Evolutionary conservation across 805 yeast species (phyloP).

Genomic region (Starmerella bombi): DNA sequence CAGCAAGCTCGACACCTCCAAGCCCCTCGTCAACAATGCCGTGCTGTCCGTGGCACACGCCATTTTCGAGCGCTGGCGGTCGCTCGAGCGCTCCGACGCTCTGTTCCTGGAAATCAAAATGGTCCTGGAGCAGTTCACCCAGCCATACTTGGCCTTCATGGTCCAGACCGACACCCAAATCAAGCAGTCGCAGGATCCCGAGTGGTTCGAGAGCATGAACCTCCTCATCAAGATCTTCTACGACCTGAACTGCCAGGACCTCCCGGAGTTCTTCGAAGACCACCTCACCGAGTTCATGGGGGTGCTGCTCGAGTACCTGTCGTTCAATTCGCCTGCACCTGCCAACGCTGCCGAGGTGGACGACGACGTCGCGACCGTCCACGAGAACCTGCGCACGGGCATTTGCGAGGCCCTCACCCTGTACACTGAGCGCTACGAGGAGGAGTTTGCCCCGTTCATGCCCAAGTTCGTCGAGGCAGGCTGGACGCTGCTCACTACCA

Average conservation of each 20-base stretch:
- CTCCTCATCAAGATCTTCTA: conserved; percentile 69
- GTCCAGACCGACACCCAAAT: conserved; percentile 52
- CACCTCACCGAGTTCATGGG: conserved; percentile 64
- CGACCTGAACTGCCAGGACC: conserved; percentile 93
- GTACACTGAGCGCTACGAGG: conserved; percentile 83
- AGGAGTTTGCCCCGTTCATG: conserved; percentile 69
- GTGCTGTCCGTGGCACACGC: conserved; percentile 88
- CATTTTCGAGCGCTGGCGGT: conserved; percentile 93
- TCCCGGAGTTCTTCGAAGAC: conserved; percentile 96
- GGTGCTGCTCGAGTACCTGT: conserved; percentile 66
- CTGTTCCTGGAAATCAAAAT: conserved; percentile 74
- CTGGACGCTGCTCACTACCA: conserved; percentile 60
- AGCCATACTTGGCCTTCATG: conserved; percentile 63
- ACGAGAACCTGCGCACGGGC: conserved; percentile 63
- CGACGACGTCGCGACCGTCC: conserved; percentile 54
- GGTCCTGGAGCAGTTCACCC: conserved; percentile 71
- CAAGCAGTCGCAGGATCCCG: conserved; percentile 35
- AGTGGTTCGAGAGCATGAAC: conserved; percentile 32
- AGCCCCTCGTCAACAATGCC: conserved; percentile 50
- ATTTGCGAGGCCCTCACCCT: conserved; percentile 75
- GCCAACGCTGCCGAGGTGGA: conserved; percentile 43
- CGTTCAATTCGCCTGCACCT: conserved; percentile 37
- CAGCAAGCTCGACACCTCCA: conserved; percentile 49
- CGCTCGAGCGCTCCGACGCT: conserved; percentile 80
- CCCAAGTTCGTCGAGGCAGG: conserved; percentile 66